phyloP scores from a whole-genome alignment of 2,329 filamentous ascomycete species.

The Fusarium falciforme region DNA sequence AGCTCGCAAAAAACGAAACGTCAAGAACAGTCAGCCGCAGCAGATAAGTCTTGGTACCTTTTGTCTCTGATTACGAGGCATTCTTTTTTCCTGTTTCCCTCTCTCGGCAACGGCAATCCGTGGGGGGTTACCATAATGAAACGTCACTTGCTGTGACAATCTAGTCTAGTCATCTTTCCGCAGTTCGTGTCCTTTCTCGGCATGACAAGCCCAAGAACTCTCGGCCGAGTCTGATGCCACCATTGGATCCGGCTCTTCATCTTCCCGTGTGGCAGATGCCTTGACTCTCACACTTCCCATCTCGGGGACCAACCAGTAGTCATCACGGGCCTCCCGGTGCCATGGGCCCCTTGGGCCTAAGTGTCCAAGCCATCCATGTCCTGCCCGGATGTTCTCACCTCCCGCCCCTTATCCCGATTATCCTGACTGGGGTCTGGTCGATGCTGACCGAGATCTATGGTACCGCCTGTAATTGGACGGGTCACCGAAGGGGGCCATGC shows the following conservation, averaged over 20 bases:
- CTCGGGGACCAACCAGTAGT: not conserved
- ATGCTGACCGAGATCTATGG: conserved; percentile 42
- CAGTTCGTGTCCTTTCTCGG: not conserved
- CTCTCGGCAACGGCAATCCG: not conserved
- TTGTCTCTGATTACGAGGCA: conserved; percentile 9
- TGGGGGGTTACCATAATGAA: conserved; percentile 35
- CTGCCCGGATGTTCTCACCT: conserved; percentile 6
- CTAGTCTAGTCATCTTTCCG: not conserved
- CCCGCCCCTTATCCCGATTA: not conserved
- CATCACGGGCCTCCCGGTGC: conserved; percentile 36
- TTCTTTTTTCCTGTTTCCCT: not conserved
- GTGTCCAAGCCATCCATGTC: conserved; percentile 28
- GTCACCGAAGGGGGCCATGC: not conserved
- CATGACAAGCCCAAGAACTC: not conserved
- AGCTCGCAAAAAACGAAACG: not conserved
- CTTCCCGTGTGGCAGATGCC: conserved; percentile 24
- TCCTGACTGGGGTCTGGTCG: conserved; percentile 23
- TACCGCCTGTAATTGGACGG: conserved; percentile 34
- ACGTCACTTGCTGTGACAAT: conserved; percentile 26
- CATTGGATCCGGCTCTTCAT: conserved; percentile 24
- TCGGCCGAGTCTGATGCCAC: conserved; percentile 4
- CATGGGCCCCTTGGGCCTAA: conserved; percentile 22
- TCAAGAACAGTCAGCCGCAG: conserved; percentile 11
- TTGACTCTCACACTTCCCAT: conserved; percentile 3
- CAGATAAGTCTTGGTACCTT: not conserved